A percentile compares a stretch with the other conserved stretches of the same genome.
Evolutionary conservation across 192 early-diverging fungal species (phyloP).

Genomic region (Lobulomyces angularis): DNA sequence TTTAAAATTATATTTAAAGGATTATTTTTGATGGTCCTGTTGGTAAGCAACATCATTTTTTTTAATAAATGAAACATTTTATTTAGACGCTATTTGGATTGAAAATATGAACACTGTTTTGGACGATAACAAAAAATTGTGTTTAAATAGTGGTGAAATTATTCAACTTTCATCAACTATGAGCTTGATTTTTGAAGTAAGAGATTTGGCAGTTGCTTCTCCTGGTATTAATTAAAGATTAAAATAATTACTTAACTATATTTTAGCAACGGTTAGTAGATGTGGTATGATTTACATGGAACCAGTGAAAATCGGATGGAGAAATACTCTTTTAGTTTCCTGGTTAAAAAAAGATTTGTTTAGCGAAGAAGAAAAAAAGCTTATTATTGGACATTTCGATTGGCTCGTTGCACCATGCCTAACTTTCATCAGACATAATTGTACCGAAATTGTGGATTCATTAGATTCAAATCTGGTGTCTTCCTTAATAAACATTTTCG

Average conservation of each 20-base stretch:
- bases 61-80: too few species aligned
- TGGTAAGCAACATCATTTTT: too few species aligned
- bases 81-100: constrained; percentile 54
- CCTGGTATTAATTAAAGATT: constrained; percentile 19
- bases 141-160: constrained; percentile 48
- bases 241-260: constrained; percentile 5
- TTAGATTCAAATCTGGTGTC: constrained; percentile 33
- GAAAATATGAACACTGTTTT: constrained; percentile 53
- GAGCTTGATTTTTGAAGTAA: constrained; percentile 51
- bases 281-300: constrained; percentile 58
- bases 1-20: too few species aligned
- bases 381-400: constrained; percentile 23
- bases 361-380: constrained; percentile 23
- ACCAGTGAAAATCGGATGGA: constrained; percentile 37
- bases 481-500: constrained; percentile 40
- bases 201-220: constrained; percentile 46
- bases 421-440: constrained; percentile 28
- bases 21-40: constrained; percentile 51
- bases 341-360: constrained; percentile 29
- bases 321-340: constrained; percentile 39
- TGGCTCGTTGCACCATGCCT: constrained; percentile 37
- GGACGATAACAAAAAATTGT: constrained; percentile 50
- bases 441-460: constrained; percentile 39
- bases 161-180: constrained; percentile 47
- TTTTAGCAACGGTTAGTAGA: constrained; percentile 45